Evolutionary conservation across 2,329 filamentous ascomycete species (phyloP).

Genomic region (Pseudonectria buxi): DNA sequence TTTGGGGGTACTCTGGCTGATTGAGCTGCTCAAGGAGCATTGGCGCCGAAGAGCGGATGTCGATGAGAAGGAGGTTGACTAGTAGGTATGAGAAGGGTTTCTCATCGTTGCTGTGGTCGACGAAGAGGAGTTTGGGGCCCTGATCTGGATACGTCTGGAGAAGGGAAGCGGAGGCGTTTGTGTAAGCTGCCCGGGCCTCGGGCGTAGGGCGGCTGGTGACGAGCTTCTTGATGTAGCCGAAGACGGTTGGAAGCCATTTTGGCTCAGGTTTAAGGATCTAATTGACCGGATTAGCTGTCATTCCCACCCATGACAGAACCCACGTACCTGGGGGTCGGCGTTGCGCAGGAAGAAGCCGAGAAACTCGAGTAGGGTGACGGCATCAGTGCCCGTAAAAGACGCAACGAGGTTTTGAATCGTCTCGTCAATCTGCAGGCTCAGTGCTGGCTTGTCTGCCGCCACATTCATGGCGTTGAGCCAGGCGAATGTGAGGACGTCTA

Average conservation of each 20-base stretch:
- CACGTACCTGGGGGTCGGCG: constrained; percentile 40
- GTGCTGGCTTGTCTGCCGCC: constrained; percentile 21
- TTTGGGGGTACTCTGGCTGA: constrained; percentile 42
- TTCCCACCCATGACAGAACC: background rate
- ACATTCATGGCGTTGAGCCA: constrained; percentile 45
- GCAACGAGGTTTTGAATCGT: constrained; percentile 42
- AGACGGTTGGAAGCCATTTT: constrained; percentile 45
- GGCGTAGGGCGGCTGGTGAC: constrained; percentile 49
- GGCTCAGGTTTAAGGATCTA: constrained; percentile 44
- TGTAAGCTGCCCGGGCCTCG: constrained; percentile 51
- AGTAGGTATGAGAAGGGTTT: constrained; percentile 57
- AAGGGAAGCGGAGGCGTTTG: constrained; percentile 50
- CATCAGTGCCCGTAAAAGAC: constrained; percentile 53
- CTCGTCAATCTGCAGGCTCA: constrained; percentile 37
- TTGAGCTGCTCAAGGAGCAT: constrained; percentile 53
- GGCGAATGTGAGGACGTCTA: constrained; percentile 50
- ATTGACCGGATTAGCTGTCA: background rate
- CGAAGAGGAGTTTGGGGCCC: constrained; percentile 46
- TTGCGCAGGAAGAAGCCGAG: constrained; percentile 46
- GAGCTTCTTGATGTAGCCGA: constrained; percentile 44
- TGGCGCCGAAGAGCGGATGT: constrained; percentile 57
- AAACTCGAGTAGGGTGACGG: constrained; percentile 52
- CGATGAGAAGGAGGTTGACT: constrained; percentile 58
- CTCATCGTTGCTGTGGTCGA: constrained; percentile 32
- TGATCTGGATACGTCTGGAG: constrained; percentile 47